Conservation (phyloP, 83 land plant species). For the Picea abies region DNA sequence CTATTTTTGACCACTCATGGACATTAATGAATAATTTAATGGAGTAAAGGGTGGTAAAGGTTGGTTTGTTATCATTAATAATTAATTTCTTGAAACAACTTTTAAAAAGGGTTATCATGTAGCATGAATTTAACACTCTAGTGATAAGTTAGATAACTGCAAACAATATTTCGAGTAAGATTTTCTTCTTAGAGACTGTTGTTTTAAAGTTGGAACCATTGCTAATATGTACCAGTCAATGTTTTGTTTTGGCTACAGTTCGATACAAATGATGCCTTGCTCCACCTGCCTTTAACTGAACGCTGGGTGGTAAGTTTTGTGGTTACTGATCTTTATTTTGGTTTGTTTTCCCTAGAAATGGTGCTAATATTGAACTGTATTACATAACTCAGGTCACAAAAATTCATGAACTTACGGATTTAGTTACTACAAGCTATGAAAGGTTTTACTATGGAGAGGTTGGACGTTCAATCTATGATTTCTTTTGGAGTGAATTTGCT, state of each 20-base stretch:
- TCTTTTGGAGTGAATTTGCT: constrained; percentile 98
- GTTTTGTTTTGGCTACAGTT: constrained; percentile 45
- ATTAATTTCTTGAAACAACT: not conserved
- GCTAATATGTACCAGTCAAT: not conserved
- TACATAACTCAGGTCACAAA: constrained; percentile 68
- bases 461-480: constrained; percentile 88
- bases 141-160: not conserved
- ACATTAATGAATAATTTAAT: too few relatives aligned
- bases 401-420: constrained; percentile 80
- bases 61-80: not conserved
- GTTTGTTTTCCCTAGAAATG: not conserved
- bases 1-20: too few relatives aligned
- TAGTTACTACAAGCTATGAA: constrained; percentile 80
- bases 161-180: not conserved
- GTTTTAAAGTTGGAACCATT: not conserved
- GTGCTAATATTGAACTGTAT: not conserved
- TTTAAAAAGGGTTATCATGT: not conserved
- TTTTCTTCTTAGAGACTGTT: not conserved
- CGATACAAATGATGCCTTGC: constrained; percentile 50
- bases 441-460: constrained; percentile 84
- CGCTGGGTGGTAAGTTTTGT: constrained; percentile 88
- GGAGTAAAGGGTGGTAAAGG: too few relatives aligned
- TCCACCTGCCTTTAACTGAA: constrained; percentile 65
- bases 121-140: not conserved
- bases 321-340: constrained; percentile 1